A percentile compares a stretch with the other conserved stretches of the same genome.
phyloP scores from a whole-genome alignment of 1,139 yeast genomes.

The Suhomyces anneliseae region DNA sequence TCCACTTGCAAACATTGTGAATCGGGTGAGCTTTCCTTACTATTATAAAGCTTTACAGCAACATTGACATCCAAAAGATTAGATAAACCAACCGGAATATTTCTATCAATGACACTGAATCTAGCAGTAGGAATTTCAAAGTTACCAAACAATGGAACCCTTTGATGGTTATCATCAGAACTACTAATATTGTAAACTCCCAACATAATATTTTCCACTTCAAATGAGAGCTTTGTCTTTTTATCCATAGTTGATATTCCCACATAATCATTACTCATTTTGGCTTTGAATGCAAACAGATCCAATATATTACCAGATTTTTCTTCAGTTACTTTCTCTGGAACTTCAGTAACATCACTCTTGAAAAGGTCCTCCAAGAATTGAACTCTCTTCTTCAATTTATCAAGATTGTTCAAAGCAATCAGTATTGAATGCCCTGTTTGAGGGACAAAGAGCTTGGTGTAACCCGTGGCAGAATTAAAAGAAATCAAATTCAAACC shows the following conservation, averaged over 20 bases:
- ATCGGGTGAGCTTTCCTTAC: slow-evolving; percentile 16
- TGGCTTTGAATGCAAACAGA: slow-evolving; percentile 26
- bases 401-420: slow-evolving; percentile 10
- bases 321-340: neutral
- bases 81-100: slow-evolving; percentile 44
- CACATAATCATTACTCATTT: slow-evolving; percentile 34
- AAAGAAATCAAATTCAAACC: slow-evolving; percentile 21
- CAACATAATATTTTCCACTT: slow-evolving; percentile 27
- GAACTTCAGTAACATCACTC: neutral
- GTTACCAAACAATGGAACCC: slow-evolving; percentile 38
- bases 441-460: slow-evolving; percentile 35
- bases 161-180: slow-evolving; percentile 7
- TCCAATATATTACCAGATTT: slow-evolving; percentile 1
- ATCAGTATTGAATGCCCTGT: slow-evolving; percentile 22
- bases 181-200: slow-evolving; percentile 26
- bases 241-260: slow-evolving; percentile 36
- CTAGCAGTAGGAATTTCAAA: slow-evolving; percentile 43
- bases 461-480: slow-evolving; percentile 31
- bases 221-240: slow-evolving; percentile 36
- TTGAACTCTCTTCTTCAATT: slow-evolving; percentile 16
- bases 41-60: slow-evolving; percentile 36
- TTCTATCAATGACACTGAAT: slow-evolving; percentile 36
- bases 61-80: slow-evolving; percentile 46
- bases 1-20: slow-evolving; percentile 54
- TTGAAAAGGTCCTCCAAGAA: slow-evolving; percentile 10